Base-by-base conservation (phyloP, 129 eudicot species). In the Saussurea involucrata region DNA sequence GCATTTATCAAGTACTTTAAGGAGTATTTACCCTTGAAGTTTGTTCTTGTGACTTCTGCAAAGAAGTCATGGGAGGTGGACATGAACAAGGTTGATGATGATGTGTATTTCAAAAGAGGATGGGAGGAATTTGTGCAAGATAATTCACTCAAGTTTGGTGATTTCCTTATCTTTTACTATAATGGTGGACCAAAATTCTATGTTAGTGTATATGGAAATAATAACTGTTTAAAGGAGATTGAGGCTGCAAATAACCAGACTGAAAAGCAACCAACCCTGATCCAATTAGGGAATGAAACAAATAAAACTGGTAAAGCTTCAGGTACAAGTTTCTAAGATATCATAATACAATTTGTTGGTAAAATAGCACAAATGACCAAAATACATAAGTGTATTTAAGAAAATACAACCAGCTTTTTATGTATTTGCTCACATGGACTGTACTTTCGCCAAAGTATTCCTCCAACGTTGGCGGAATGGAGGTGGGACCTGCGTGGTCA, bases 91-190 rank as follows among this genome's bases (percentile, higher is more conserved):
- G 40, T 72, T 60, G 71, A 80, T 18, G 77, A 66, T 11, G 27
- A 84, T 27, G 74, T 81, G 42, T 84, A 63, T 67, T 60, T 84
- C 7, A 49, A 76, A 57, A 6, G 29, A 8, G 88, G 88, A 15
- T 84, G 88, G 88, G 79, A 68, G 74, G 55, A 84, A 66, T 80
- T 84, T 66, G 88, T 76, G 73, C 73, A 71, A 66, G 88, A 76
- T 25, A 84, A 84, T 72, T 80, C 79, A 44, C 68, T 84, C 0
- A 53, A 71, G 72, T 68, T 71, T 13, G 85, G 82, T 15, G 88
- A 84, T 65, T 84, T 84, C 40, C 76, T 84, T 12, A 53, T 81
- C 15, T 84, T 84, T 24, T 76, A 65, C 71, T 80, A 80, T 36
- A 57, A 66, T 25, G 68, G 84, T 20, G 69, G 79, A 36, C 72